phyloP scores from a whole-genome alignment of 2,329 filamentous ascomycete genomes.

The Ascocoryne sarcoides region DNA sequence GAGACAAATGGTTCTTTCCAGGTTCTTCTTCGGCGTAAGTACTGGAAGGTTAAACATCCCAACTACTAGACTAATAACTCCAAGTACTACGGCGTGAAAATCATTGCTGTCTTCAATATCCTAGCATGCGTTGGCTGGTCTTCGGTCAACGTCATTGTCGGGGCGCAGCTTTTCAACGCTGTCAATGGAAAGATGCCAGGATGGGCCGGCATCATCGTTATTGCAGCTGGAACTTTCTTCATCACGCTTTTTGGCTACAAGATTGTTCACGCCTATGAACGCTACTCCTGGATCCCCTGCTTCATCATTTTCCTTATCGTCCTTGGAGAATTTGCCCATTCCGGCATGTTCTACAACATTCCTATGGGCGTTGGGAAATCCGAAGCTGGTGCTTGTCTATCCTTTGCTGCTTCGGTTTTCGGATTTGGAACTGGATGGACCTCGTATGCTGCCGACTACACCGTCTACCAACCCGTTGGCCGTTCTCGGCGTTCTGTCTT shows the following conservation, averaged over 20 bases:
- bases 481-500: slow-evolving; percentile 57
- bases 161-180: slow-evolving; percentile 66
- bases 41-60: slow-evolving; percentile 25
- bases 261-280: slow-evolving; percentile 69
- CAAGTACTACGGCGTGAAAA: slow-evolving; percentile 16
- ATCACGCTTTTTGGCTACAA: slow-evolving; percentile 70
- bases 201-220: slow-evolving; percentile 64
- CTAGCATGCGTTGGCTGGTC: slow-evolving; percentile 68
- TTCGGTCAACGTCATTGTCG: slow-evolving; percentile 70
- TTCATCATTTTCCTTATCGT: slow-evolving; percentile 66
- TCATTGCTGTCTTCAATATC: slow-evolving; percentile 62
- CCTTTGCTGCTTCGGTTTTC: slow-evolving; percentile 57
- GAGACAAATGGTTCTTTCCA: slow-evolving; percentile 71
- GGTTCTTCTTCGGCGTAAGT: slow-evolving; percentile 69
- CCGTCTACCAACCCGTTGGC: slow-evolving; percentile 62
- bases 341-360: slow-evolving; percentile 51
- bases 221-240: slow-evolving; percentile 57
- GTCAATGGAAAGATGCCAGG: slow-evolving; percentile 63
- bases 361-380: slow-evolving; percentile 49
- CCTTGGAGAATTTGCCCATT: slow-evolving; percentile 58
- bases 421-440: slow-evolving; percentile 68
- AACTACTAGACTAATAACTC: slow-evolving; percentile 3
- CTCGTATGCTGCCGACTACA: slow-evolving; percentile 68
- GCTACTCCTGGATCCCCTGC: slow-evolving; percentile 65
- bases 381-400: slow-evolving; percentile 54